phyloP scores from a whole-genome alignment of 306 rosid genomes.

The Datisca glomerata region DNA sequence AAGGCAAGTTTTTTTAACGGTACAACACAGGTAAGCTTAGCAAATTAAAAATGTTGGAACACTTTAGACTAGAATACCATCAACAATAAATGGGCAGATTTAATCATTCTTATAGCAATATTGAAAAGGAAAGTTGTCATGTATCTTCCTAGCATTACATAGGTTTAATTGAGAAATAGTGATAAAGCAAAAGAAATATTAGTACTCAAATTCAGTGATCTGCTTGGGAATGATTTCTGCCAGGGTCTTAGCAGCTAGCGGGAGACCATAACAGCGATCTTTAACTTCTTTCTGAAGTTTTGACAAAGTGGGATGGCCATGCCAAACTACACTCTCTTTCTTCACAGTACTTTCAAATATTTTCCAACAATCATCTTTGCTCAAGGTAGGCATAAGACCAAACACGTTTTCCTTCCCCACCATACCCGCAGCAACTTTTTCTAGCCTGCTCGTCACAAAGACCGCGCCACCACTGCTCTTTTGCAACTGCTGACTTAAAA shows the following conservation, averaged over 20 bases:
- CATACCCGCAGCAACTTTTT: not conserved
- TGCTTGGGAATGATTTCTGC: slow-evolving; percentile 3
- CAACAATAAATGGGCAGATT: too few relatives aligned
- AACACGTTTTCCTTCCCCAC: not conserved
- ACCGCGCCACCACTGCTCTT: slow-evolving; percentile 1
- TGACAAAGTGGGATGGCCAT: not conserved
- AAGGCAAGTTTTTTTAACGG: too few relatives aligned
- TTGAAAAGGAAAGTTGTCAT: too few relatives aligned
- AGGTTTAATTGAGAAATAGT: too few relatives aligned
- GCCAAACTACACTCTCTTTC: not conserved
- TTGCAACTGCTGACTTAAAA: not conserved
- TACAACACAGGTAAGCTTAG: too few relatives aligned
- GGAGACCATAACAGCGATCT: slow-evolving; percentile 4
- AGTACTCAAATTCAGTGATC: not conserved
- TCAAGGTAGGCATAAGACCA: not conserved
- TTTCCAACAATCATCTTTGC: not conserved
- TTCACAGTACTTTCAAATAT: not conserved
- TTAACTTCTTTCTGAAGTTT: not conserved
- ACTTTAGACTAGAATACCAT: too few relatives aligned
- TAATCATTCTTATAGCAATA: too few relatives aligned
- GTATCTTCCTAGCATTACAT: too few relatives aligned
- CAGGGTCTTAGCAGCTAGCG: slow-evolving; percentile 1
- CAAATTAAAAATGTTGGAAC: too few relatives aligned
- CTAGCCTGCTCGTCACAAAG: not conserved
- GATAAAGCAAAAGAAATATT: too few relatives aligned